phyloP scores from a whole-genome alignment of 345 rosid genomes.

The Aquilaria malaccensis region DNA sequence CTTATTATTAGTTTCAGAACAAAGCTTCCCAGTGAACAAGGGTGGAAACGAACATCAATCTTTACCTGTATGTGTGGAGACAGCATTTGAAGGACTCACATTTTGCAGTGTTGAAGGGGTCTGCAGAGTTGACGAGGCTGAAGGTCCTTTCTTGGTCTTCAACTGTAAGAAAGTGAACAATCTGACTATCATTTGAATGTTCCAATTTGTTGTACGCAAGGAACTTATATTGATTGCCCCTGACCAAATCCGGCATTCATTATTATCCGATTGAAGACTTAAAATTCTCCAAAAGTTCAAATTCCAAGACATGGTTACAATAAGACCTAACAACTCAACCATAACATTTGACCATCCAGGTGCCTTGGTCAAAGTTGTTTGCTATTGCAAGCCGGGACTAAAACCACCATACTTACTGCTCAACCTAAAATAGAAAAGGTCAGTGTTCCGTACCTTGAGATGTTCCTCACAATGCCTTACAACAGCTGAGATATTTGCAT shows the following conservation, averaged over 20 bases:
- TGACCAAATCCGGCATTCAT: slow-evolving; percentile 1
- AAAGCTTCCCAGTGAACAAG: not conserved
- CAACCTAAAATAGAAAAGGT: not conserved
- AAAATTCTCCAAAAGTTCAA: slow-evolving; percentile 4
- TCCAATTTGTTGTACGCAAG: slow-evolving; percentile 2
- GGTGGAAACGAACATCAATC: slow-evolving; percentile 2
- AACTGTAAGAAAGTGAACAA: slow-evolving; percentile 30
- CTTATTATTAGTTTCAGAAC: no score
- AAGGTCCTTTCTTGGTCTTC: slow-evolving; percentile 68
- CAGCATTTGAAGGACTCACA: slow-evolving; percentile 18
- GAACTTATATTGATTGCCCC: not conserved
- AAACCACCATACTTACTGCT: no score
- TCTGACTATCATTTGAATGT: not conserved
- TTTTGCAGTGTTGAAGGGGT: slow-evolving; percentile 22
- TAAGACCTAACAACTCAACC: slow-evolving; percentile 1
- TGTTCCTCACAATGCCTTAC: slow-evolving; percentile 89
- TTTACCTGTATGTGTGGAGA: slow-evolving; percentile 45
- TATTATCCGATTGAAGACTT: not conserved
- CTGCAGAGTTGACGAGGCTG: slow-evolving; percentile 21
- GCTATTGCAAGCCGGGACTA: no score
- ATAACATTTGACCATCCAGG: not conserved
- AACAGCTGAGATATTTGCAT: slow-evolving; percentile 63
- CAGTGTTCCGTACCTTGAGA: slow-evolving; percentile 49
- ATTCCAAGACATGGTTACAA: not conserved
- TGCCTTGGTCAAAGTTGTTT: no score